phyloP scores from a whole-genome alignment of 768 basidiomycete species.

The Russula emetica region DNA sequence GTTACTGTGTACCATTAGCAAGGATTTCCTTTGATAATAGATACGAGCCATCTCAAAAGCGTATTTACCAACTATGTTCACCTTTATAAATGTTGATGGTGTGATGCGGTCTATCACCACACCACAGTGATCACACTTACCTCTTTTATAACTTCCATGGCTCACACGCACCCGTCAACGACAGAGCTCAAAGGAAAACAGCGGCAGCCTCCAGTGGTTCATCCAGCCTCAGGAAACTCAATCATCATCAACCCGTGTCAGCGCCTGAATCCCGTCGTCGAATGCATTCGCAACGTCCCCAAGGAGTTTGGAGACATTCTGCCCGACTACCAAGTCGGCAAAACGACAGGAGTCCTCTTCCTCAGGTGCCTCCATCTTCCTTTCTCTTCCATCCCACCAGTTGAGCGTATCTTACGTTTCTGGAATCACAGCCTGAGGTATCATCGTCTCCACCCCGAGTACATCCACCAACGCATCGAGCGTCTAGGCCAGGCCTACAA shows the following conservation, averaged over 20 bases:
- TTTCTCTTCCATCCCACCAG: neutral
- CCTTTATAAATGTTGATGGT: no score
- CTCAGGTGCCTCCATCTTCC: slow-evolving; percentile 56
- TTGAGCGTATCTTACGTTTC: neutral
- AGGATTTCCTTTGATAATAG: neutral
- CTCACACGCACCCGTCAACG: neutral
- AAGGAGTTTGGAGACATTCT: slow-evolving; percentile 95
- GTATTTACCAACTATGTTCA: no score
- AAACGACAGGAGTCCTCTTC: slow-evolving; percentile 88
- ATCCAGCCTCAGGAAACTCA: slow-evolving; percentile 35
- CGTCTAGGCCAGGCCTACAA: slow-evolving; percentile 78
- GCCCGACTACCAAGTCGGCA: slow-evolving; percentile 92
- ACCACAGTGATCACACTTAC: neutral
- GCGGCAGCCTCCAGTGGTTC: slow-evolving; percentile 35
- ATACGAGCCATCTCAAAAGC: neutral
- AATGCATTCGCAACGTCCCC: slow-evolving; percentile 79
- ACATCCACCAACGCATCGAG: slow-evolving; percentile 87
- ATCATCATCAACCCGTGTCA: slow-evolving; percentile 37
- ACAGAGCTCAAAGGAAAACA: slow-evolving; percentile 3
- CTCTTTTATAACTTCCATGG: neutral
- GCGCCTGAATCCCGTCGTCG: slow-evolving; percentile 87
- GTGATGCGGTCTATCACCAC: no score
- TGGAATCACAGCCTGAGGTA: slow-evolving; percentile 66
- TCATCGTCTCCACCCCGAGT: slow-evolving; percentile 96
- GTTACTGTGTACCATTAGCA: neutral